Base-by-base conservation (phyloP, 768 basidiomycete species). In the Leccinum subgranulosum region DNA sequence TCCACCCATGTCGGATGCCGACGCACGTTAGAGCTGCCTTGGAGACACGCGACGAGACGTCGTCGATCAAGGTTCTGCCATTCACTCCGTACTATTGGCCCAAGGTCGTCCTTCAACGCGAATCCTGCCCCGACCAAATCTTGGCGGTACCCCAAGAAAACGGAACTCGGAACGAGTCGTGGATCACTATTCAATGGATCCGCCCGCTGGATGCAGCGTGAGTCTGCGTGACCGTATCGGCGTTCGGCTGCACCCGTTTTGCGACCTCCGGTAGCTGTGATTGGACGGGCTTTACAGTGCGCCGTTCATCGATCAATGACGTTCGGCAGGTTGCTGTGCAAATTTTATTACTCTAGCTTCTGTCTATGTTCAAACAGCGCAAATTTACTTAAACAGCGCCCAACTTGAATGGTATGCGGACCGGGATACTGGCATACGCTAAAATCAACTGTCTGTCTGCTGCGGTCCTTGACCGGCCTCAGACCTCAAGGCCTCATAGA, bases 61-160 rank as follows among this genome's bases (percentile, higher is more conserved):
- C 62, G 7, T 65, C 82, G 12, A 17, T 73, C 58, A 71, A 55
- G 43, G 60, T 85, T 10, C 39, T 71, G 23, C 72, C 80, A 4
- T 62, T 70, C 17, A 75, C 76, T 2, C 72, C 68, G 51, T 85
- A 81, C 76, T 79, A 74, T 53, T 76, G 75, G 75, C 84, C 84
- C 27, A 68, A 70, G 58, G 74, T 85, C 48, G 66, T 80, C 6
- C 65, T 70, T 43, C 61, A 65, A 48, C 60, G 58, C 14, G 54
- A 54, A 52, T 55, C 57, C 5, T 51, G 27, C 25, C 59, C 64
- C 2, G 71, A 73, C 28, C 58, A 62, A 15, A 49, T 66, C 23
- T 56, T 73, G 49, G 71, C 73, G 0, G 53, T 60, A 8, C 59
- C 56, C 1, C 62, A 56, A 8, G 61, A 61, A 31, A 55, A 63